Evolutionary conservation across 805 yeast species (phyloP).

Genomic region (Tetrapisispora iriomotensis): DNA sequence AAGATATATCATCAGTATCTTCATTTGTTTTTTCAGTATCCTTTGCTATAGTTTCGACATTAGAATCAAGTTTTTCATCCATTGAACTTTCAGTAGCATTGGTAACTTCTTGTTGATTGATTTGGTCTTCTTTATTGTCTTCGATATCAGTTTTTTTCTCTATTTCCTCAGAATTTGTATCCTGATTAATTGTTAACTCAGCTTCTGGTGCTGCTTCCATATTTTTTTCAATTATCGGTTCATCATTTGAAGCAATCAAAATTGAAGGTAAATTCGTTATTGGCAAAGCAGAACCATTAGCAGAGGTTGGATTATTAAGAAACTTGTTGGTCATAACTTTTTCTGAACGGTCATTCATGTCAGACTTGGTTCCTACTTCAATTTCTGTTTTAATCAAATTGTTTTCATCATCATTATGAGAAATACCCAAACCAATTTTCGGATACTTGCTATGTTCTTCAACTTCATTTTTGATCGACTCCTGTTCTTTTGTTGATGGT

Average conservation of each 20-base stretch:
- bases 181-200: too few relatives aligned
- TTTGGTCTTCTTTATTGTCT: background rate
- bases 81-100: background rate
- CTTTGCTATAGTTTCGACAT: background rate
- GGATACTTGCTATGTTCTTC: background rate
- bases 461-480: background rate
- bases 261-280: too few relatives aligned
- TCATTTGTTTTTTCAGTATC: background rate
- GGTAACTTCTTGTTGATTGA: slow-evolving; percentile 2
- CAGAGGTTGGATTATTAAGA: too few relatives aligned
- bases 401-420: slow-evolving; percentile 1
- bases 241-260: too few relatives aligned
- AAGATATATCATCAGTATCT: slow-evolving; percentile 17
- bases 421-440: slow-evolving; percentile 1
- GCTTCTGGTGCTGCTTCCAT: too few relatives aligned
- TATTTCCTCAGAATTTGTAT: slow-evolving; percentile 1
- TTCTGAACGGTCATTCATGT: too few relatives aligned
- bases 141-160: background rate
- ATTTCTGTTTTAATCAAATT: background rate
- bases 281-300: too few relatives aligned
- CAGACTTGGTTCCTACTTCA: too few relatives aligned
- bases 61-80: background rate
- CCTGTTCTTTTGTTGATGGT: background rate
- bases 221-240: too few relatives aligned
- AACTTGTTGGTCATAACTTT: too few relatives aligned